These are phyloP conservation scores for Fusarium sp. DNA, from an alignment of 2,329 filamentous ascomycete genomes.

Conservation along the genomic window DNA sequence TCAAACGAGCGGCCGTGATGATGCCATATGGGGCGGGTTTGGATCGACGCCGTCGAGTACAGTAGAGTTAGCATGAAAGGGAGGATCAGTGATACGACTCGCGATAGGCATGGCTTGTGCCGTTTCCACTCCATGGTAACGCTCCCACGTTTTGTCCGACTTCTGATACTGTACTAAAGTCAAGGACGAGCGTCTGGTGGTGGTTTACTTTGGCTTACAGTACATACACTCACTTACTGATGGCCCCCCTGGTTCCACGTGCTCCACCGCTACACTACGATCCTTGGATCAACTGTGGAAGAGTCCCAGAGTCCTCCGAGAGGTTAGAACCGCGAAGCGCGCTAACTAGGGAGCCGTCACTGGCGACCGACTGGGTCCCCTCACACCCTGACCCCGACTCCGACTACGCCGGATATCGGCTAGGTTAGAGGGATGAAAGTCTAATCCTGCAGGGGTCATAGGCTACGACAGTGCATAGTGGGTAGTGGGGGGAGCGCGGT, in stretches of 20 bases:
- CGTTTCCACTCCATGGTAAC: conserved; percentile 24
- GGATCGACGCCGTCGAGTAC: conserved; percentile 22
- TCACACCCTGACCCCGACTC: conserved; percentile 11
- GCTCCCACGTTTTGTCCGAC: conserved; percentile 31
- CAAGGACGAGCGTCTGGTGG: conserved; percentile 21
- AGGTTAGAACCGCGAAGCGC: conserved; percentile 8
- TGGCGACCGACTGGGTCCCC: background rate
- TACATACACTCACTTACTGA: background rate
- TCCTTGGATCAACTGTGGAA: conserved; percentile 4
- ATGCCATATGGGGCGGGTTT: conserved; percentile 22
- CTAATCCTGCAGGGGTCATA: conserved; percentile 35
- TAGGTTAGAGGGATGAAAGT: conserved; percentile 39
- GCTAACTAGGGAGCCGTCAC: conserved; percentile 22
- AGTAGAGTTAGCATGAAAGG: background rate
- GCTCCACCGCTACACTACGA: conserved; percentile 24
- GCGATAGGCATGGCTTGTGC: conserved; percentile 13
- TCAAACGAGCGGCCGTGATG: conserved; percentile 14
- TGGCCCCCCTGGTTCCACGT: conserved; percentile 32
- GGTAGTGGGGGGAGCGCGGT: background rate
- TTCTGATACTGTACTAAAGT: conserved; percentile 20
- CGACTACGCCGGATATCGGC: conserved; percentile 40
- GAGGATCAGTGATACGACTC: conserved; percentile 14
- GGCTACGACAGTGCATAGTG: conserved; percentile 3
- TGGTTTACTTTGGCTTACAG: conserved; percentile 12
- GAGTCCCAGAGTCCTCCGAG: background rate